A percentile compares a stretch with the other conserved stretches of the same genome.
Evolutionary conservation across 139 green algal genomes (phyloP).

Genomic region (Chlorella ohadii): DNA sequence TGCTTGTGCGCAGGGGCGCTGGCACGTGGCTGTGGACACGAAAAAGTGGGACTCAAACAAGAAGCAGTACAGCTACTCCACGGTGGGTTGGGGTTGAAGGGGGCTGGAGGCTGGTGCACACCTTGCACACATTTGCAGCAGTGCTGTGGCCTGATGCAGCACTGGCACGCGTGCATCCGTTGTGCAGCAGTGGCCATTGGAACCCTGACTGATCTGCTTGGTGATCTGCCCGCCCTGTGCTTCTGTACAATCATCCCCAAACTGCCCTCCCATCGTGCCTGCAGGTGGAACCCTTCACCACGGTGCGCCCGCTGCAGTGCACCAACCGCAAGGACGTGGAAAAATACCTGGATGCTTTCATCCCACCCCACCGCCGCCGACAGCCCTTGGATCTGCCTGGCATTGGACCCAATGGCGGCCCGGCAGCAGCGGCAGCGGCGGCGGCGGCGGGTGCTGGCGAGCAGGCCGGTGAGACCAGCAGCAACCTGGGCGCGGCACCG

Average conservation of each 20-base stretch:
- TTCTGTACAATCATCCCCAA: no score
- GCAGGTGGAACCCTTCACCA: conserved; percentile 29
- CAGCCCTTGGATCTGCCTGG: neutral
- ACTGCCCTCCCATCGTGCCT: no score
- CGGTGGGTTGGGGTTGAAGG: neutral
- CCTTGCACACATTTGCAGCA: neutral
- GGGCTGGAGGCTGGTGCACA: neutral
- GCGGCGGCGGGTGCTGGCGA: neutral
- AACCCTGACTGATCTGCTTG: no score
- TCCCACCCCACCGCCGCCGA: conserved; percentile 13
- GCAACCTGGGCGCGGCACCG: neutral
- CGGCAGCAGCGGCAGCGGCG: neutral
- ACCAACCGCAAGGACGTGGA: conserved; percentile 7
- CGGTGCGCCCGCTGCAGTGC: conserved; percentile 27
- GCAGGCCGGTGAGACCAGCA: neutral
- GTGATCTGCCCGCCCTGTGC: no score
- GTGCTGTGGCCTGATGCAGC: no score
- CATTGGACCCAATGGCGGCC: neutral
- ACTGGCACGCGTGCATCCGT: no score
- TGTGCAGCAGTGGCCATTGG: no score
- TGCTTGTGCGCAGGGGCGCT: neutral
- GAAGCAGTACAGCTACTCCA: conserved; percentile 8
- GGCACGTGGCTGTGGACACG: conserved; percentile 44
- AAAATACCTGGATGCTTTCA: conserved; percentile 31
- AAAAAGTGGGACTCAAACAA: neutral